These are phyloP conservation scores for Macrophomina phaseolina DNA, from an alignment of 2,329 filamentous ascomycete species.

Conservation along the genomic window DNA sequence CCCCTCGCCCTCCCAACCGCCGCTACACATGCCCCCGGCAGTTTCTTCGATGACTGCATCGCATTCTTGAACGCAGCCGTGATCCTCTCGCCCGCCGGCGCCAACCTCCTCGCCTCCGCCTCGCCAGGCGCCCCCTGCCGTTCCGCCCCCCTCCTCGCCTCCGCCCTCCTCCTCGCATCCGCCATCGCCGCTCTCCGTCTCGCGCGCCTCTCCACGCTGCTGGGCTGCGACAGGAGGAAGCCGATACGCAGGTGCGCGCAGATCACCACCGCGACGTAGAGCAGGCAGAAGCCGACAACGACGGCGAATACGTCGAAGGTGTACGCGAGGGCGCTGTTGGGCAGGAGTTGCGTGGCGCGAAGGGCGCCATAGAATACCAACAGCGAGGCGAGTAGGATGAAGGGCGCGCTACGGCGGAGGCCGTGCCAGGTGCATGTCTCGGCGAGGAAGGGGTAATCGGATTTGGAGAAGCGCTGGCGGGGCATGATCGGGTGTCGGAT, in stretches of 20 bases:
- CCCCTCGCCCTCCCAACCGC: no score
- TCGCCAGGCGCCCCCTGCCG: neutral
- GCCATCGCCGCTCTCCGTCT: no score
- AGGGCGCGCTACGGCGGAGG: neutral
- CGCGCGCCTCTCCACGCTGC: neutral
- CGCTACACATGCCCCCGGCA: no score
- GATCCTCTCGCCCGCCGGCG: neutral
- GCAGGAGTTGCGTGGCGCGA: neutral
- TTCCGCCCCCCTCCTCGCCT: neutral
- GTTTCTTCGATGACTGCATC: no score
- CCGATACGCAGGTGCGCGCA: neutral
- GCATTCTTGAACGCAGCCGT: no score
- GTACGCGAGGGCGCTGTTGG: neutral
- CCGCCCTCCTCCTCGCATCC: neutral
- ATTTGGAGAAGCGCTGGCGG: no score
- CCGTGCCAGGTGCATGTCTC: no score
- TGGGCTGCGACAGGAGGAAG: neutral
- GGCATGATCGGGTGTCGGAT: no score
- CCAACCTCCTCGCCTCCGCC: neutral
- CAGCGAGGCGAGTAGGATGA: neutral
- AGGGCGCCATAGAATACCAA: neutral
- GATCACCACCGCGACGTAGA: neutral
- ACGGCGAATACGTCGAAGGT: neutral
- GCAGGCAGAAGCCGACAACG: no score
- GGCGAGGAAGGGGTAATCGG: no score